These are phyloP conservation scores for Diplodia mutila DNA, from an alignment of 2,329 filamentous ascomycete genomes.

Conservation along the genomic window DNA sequence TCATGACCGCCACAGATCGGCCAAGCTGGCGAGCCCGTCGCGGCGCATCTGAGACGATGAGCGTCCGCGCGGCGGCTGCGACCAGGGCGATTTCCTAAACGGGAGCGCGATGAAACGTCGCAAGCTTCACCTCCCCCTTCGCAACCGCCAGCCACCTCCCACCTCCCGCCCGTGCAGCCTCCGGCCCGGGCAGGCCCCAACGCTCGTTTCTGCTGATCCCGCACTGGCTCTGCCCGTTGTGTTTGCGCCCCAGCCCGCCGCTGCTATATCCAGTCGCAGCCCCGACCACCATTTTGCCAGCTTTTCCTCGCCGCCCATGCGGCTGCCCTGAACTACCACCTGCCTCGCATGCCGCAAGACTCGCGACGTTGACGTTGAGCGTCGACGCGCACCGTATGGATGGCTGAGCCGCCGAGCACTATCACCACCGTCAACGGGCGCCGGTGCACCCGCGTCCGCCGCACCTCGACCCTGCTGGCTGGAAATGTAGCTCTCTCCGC, in stretches of 20 bases:
- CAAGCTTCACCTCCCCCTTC: constrained; percentile 18
- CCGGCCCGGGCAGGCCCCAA: neutral
- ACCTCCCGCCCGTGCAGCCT: constrained; percentile 8
- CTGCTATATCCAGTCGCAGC: constrained; percentile 15
- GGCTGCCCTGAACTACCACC: constrained; percentile 2
- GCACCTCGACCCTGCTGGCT: constrained; percentile 28
- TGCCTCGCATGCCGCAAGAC: constrained; percentile 35
- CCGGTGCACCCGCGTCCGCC: constrained; percentile 44
- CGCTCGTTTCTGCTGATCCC: constrained; percentile 20
- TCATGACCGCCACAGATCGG: neutral
- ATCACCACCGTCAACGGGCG: constrained; percentile 44
- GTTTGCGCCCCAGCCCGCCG: constrained; percentile 1
- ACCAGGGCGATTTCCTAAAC: constrained; percentile 13
- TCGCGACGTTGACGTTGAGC: constrained; percentile 28
- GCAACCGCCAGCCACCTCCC: constrained; percentile 16
- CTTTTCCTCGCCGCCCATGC: constrained; percentile 12
- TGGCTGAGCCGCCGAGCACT: constrained; percentile 43
- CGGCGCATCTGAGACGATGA: constrained; percentile 18
- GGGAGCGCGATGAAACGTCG: constrained; percentile 17
- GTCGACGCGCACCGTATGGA: constrained; percentile 35
- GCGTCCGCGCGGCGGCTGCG: constrained; percentile 21
- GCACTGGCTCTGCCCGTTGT: neutral
- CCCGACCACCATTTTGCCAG: neutral
- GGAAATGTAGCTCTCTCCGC: constrained; percentile 27
- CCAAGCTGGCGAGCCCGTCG: constrained; percentile 7